Conservation (phyloP, 306 rosid genomes). For the Hylodesmum podocarpum region DNA sequence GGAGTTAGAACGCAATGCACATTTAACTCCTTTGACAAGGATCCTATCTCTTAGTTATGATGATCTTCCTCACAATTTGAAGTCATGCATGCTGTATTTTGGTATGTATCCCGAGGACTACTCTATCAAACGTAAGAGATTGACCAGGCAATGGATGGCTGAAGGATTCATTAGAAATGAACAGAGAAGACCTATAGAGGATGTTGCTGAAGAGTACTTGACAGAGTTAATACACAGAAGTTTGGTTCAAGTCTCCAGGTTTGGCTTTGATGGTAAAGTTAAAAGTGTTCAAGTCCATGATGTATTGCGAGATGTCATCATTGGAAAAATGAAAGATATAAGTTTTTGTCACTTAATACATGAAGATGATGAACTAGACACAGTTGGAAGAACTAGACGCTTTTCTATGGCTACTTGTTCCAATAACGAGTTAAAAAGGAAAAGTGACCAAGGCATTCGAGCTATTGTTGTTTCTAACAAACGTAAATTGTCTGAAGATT, state of each 20-base stretch:
- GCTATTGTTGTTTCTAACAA: constrained; percentile 4
- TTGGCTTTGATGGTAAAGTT: constrained; percentile 21
- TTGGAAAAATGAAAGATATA: constrained; percentile 11
- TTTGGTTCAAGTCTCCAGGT: constrained; percentile 14
- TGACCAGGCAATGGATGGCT: constrained; percentile 34
- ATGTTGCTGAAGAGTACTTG: constrained; percentile 25
- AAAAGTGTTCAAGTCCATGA: constrained; percentile 27
- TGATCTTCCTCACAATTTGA: constrained; percentile 31
- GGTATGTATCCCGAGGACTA: constrained; percentile 37
- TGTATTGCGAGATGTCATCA: constrained; percentile 24
- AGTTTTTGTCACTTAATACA: constrained; percentile 17
- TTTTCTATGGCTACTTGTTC: neutral
- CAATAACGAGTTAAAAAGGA: neutral
- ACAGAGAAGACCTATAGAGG: constrained; percentile 19
- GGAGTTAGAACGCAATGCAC: no score
- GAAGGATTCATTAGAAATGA: constrained; percentile 28
- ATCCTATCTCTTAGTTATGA: constrained; percentile 25
- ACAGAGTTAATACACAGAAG: constrained; percentile 36
- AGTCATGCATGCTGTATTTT: constrained; percentile 28
- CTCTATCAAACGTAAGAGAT: neutral
- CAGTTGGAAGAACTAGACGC: constrained; percentile 14
- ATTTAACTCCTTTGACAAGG: neutral
- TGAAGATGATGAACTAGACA: neutral
- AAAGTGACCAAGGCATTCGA: neutral
- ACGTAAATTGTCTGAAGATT: neutral